Base-by-base conservation (phyloP, 305 asterid genomes). In the Lippia alba region DNA sequence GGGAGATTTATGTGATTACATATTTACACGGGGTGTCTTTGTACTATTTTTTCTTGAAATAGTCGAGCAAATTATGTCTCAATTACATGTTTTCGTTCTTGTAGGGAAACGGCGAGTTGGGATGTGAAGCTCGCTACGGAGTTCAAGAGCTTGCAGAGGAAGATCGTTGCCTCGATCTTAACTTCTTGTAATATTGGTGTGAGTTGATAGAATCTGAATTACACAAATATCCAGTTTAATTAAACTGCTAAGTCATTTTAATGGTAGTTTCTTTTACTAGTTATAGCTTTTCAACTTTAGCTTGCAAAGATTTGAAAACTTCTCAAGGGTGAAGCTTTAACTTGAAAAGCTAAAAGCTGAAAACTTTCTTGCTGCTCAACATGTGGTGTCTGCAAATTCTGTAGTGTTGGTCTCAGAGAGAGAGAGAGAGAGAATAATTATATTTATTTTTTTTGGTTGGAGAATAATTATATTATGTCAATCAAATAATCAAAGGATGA, bases 121-220 rank as follows among this genome's bases (percentile, higher is more conserved):
- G 98, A 90, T 48, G 93, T 83, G 56, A 87, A 86, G 86, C 94
- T 86, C 72, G 96, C 95, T 6, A n/a, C 67, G 74, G 86, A 85
- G 67, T 87, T 81, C 79, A 90, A 85, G 62, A 81, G 61, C 63
- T 73, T 81, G 78, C 97, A 93, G 53, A 80, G 84, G 77, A 86
- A 79, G 88, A 93, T 89, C 14, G 58, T 90, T 10, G 71, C 87
- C 41, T 93, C 96, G 45, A 82, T 93, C 70, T 44, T 84, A 71
- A 63, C 79, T 12, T 89, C 97, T 6, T 93, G 97, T 40, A 57
- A 79, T 65, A 74, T 80, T 10, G 95, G 98, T 78, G 84, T 36
- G 80, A 89, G 78, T 66, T 82, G 82, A 51, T 90, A 69, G 81
- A 82, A 78, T 56, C 77, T 53, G 95, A 87, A 79, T 34, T 87